Base-by-base conservation (phyloP, 2,329 filamentous ascomycete species). In the Aureobasidium leucospermi region DNA sequence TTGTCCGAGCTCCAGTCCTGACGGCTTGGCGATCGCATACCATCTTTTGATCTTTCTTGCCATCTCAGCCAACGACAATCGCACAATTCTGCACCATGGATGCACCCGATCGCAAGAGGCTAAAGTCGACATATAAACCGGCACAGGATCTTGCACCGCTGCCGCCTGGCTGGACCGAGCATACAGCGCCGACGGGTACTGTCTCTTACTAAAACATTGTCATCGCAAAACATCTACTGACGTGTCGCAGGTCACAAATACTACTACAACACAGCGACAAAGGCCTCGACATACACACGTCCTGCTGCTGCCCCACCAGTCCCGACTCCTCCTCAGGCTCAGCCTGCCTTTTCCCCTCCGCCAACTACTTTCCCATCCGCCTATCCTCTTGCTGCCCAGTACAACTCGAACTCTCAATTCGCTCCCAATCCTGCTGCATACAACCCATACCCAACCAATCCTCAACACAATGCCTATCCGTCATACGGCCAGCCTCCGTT, bases 151-250 rank as follows among this genome's bases (percentile, higher is more conserved):
- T 60, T 11, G 78, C 83, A 47, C 84, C 88, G 38, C 78, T 96
- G 0, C 87, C 86, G 31, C 79, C 86, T 45, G 91, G 90, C 63
- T 96, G 92, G 92, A 90, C 88, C n/a, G 89, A 96, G 73, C 91
- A 96, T 75, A 92, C 86, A 74, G 90, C 92, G 56, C 92, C 91
- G 6, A 87, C 87, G 53, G 84, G 84, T 4, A 48, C 42, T 46
- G 11, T 34, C 29, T 6, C n/a, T 15, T 8, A 38, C 6, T 8
- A 36, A 6, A 31, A n/a, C 36, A 16, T 34, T 0, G n/a, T 6
- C 15, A 8, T 10, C 6, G 5, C 41, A n/a, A 10, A 8, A 15
- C 19, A 32, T 16, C 23, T 19, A 45, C 29, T 58, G 23, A 58
- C 34, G 23, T 28, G 41, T 23, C 28, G 7, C 34, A 58, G 55